Conservation (phyloP, 179 eudicot genomes). For the Vitellaria paradoxa region DNA sequence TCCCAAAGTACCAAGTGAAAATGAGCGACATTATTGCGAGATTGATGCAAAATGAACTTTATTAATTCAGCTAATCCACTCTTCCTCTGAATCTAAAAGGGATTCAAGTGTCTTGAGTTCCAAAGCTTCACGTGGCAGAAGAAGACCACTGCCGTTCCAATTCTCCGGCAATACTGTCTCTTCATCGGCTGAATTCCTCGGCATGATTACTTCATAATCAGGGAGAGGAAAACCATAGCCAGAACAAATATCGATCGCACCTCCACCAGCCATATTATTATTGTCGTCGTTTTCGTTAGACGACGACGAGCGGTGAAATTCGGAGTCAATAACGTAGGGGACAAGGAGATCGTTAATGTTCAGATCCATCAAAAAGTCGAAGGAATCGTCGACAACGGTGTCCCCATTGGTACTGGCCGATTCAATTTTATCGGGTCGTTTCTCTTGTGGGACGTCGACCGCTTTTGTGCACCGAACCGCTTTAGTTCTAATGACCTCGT, state of each 20-base stretch:
- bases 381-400: neutral
- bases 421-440: too few species aligned
- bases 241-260: neutral
- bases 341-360: conserved; percentile 11
- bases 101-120: too few species aligned
- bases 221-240: neutral
- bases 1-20: too few species aligned
- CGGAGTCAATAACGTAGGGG: neutral
- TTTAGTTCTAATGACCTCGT: conserved; percentile 20
- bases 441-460: conserved; percentile 4
- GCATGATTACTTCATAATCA: neutral
- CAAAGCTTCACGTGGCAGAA: neutral
- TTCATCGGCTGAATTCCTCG: neutral
- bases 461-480: conserved; percentile 20
- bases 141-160: neutral
- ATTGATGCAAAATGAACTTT: too few species aligned
- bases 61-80: too few species aligned
- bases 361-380: conserved; percentile 14
- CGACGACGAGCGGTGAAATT: neutral
- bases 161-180: neutral
- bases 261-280: neutral
- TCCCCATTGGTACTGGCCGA: neutral
- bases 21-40: too few species aligned
- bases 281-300: neutral
- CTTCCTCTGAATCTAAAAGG: too few species aligned